Percentiles rank a stretch among this genome's conserved stretches.
Evolutionary conservation across 148 eudicot species (phyloP).

Genomic region (Amaranthus palmeri): DNA sequence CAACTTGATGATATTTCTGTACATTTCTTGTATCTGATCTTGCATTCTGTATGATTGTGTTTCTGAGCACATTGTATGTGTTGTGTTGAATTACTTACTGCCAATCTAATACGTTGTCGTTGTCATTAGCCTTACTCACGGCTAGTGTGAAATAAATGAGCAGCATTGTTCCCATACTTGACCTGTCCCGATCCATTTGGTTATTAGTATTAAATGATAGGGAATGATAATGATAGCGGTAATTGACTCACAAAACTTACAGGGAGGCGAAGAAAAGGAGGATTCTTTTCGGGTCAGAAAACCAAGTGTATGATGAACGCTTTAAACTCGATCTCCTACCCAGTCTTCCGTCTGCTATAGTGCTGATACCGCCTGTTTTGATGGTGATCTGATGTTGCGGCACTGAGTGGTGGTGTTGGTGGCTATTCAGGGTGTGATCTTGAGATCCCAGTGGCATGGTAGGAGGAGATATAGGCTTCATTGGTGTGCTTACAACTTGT

Average conservation of each 20-base stretch:
- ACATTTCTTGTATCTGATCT: slow-evolving; percentile 11
- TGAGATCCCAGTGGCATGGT: slow-evolving; percentile 27
- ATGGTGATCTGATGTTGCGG: slow-evolving; percentile 71
- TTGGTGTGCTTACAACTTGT: slow-evolving; percentile 39
- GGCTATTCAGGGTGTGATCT: slow-evolving; percentile 32
- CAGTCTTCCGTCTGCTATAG: slow-evolving; percentile 34
- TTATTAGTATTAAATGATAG: not conserved
- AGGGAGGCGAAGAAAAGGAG: slow-evolving; percentile 71
- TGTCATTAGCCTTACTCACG: slow-evolving; percentile 33
- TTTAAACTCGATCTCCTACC: slow-evolving; percentile 46
- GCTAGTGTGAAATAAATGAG: slow-evolving; percentile 74
- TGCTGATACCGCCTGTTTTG: slow-evolving; percentile 27
- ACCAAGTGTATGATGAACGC: slow-evolving; percentile 41
- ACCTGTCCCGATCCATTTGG: slow-evolving; percentile 33
- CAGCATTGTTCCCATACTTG: slow-evolving; percentile 69
- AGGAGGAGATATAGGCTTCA: slow-evolving; percentile 39
- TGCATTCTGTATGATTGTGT: too few relatives aligned
- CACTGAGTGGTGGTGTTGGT: slow-evolving; percentile 11
- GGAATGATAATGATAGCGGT: not conserved
- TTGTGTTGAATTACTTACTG: slow-evolving; percentile 14
- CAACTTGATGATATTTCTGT: slow-evolving; percentile 16
- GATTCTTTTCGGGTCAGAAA: slow-evolving; percentile 54
- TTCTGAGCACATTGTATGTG: not conserved
- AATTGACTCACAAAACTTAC: slow-evolving; percentile 37
- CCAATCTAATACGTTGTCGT: slow-evolving; percentile 33